Evolutionary conservation across 1,284 basidiomycete species (phyloP), one percentile per base, ranked within the genome.

Genomic region (Gymnopus androsaceus): DNA sequence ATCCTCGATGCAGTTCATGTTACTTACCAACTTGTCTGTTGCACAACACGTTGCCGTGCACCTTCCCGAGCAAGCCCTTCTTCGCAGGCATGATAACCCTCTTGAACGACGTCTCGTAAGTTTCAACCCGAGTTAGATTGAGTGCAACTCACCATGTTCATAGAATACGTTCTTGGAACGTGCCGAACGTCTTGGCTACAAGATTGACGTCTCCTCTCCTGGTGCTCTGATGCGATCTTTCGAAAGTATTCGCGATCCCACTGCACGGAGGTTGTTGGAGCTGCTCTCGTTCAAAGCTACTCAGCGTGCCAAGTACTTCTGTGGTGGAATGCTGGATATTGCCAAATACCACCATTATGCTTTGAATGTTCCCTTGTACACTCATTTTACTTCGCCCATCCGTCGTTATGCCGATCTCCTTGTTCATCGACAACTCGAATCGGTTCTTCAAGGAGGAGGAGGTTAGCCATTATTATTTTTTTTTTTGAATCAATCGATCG

Each of bases 301-400:
- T 65, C 88, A 90, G 59, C 85, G 87, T 51, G 93, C 97, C 61
- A 95, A 95, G 71, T 98, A 99, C 75, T 99, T 98, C 85, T 99
- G 96, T 70, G 87, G 95, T 25, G 97, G 97, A 62, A 97, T 98
- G 94, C 81, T 99, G 64, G 97, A 99, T 73, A 99, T 99, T 67
- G 93, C 95, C 42, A 98, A 99, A 76, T 99, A 98, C 70, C 76
- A 84, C 33, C 97, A 99, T 75, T 98, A 93, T 70, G 88, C 95
- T 1, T 79, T 99, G 64, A 96, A 89, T 65, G 79, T 87, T 6
- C 95, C 97, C 7, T 78, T 99, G 50, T 99, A 99, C 78, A 97
- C 95, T 23, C 96, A 99, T 72, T 99, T 98, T 74, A 97, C 95
- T 15, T 94, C 92, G 3, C 93, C 94, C 4, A 94, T 95, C 63